These are phyloP conservation scores for Exophiala spinifera DNA, from an alignment of 2,329 filamentous ascomycete genomes.

Conservation along the genomic window DNA sequence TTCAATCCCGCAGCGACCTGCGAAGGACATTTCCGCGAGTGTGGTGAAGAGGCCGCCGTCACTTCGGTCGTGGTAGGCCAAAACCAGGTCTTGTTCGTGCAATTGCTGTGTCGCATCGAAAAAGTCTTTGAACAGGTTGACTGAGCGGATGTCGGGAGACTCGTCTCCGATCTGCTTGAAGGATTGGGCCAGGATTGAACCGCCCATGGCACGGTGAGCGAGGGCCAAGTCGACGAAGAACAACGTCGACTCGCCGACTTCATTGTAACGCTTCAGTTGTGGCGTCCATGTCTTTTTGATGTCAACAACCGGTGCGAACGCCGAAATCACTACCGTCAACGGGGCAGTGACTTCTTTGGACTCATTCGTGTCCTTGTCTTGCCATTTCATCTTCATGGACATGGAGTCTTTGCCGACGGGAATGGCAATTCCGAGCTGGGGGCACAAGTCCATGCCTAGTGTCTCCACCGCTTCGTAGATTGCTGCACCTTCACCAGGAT, in stretches of 20 bases:
- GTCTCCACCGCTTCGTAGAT: conserved; percentile 92
- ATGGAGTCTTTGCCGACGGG: conserved; percentile 98
- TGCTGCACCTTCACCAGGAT: conserved; percentile 86
- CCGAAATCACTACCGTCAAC: conserved; percentile 84
- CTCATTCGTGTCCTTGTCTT: conserved; percentile 62
- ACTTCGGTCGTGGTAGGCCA: conserved; percentile 92
- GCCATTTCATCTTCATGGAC: conserved; percentile 98
- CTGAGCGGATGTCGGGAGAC: conserved; percentile 79
- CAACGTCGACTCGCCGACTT: conserved; percentile 83
- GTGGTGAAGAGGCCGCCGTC: conserved; percentile 91
- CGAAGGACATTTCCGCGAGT: conserved; percentile 96
- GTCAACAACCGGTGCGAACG: conserved; percentile 80
- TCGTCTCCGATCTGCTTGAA: conserved; percentile 83
- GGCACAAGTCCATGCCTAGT: conserved; percentile 89
- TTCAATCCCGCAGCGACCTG: conserved; percentile 83
- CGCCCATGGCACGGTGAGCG: conserved; percentile 78
- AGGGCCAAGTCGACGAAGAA: conserved; percentile 87
- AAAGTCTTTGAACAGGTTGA: conserved; percentile 79
- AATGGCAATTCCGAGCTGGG: conserved; percentile 84
- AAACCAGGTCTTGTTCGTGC: conserved; percentile 67
- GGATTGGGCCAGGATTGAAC: conserved; percentile 85
- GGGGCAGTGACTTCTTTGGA: conserved; percentile 86
- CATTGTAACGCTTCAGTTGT: conserved; percentile 74
- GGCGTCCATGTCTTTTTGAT: conserved; percentile 91
- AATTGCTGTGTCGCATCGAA: conserved; percentile 78